Percentiles rank a stretch among this genome's conserved stretches.
Evolutionary conservation across 305 asterid genomes (phyloP).

Genomic region (Lippia alba): DNA sequence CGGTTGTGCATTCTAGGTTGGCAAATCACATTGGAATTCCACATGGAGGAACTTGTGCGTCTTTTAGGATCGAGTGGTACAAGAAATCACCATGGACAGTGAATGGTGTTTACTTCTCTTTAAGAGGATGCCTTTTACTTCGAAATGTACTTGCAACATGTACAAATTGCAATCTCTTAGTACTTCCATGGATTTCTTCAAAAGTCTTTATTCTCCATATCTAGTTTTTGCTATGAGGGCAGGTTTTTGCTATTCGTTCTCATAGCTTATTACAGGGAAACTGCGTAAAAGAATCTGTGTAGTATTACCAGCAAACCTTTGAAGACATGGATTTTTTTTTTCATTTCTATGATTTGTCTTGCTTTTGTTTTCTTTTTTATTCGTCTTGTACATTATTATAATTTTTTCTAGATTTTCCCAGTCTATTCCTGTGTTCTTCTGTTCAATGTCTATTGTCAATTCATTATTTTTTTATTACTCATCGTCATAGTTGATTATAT

Average conservation of each 20-base stretch:
- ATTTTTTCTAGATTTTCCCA: constrained; percentile 24
- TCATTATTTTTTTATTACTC: not conserved
- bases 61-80: not conserved
- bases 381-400: not conserved
- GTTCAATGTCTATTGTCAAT: constrained; percentile 8
- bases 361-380: constrained; percentile 19
- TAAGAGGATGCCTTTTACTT: not conserved
- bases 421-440: constrained; percentile 9
- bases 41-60: not conserved
- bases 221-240: not conserved
- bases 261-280: constrained; percentile 8
- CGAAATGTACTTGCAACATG: not conserved
- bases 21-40: not conserved
- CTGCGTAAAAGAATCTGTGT: constrained; percentile 4
- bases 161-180: constrained; percentile 17
- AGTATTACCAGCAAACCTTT: constrained; percentile 18
- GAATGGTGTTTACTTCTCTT: not conserved
- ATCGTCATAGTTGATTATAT: constrained; percentile 2
- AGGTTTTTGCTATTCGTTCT: constrained; percentile 8
- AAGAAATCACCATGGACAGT: not conserved
- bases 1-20: not conserved
- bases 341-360: constrained; percentile 1
- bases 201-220: not conserved
- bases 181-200: not conserved
- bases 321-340: not conserved